Conservation (phyloP, 1,284 basidiomycete species). For the Cryptococcus sp. region DNA sequence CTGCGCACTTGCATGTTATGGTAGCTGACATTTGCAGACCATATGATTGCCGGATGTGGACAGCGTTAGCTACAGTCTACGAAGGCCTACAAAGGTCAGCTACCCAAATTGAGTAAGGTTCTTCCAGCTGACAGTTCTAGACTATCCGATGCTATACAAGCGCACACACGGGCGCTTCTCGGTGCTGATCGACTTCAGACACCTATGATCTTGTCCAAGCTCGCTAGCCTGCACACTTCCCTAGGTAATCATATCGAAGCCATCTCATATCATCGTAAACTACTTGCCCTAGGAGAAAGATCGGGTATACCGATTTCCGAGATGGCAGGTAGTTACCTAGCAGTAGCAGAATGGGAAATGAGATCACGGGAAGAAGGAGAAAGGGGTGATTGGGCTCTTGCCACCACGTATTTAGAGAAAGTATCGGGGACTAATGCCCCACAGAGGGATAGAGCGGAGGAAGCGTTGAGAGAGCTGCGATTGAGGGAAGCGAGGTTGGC, state of each 20-base stretch:
- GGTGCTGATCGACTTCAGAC: slow-evolving; percentile 77
- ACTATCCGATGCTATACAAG: slow-evolving; percentile 77
- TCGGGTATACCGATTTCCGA: slow-evolving; percentile 60
- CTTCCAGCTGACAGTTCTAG: slow-evolving; percentile 46
- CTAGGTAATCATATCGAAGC: slow-evolving; percentile 55
- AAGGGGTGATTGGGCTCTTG: slow-evolving; percentile 38
- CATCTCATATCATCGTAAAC: slow-evolving; percentile 38
- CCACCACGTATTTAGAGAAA: slow-evolving; percentile 57
- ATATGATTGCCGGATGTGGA: slow-evolving; percentile 95
- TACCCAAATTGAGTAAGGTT: background rate
- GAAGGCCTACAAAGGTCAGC: slow-evolving; percentile 76
- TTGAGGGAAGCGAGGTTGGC: slow-evolving; percentile 28
- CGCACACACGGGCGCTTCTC: slow-evolving; percentile 79
- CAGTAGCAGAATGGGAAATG: slow-evolving; percentile 70
- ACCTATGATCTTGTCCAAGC: slow-evolving; percentile 61
- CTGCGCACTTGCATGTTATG: background rate
- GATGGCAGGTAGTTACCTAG: slow-evolving; percentile 71
- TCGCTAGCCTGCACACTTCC: slow-evolving; percentile 63
- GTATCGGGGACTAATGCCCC: slow-evolving; percentile 59
- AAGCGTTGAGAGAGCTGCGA: slow-evolving; percentile 31
- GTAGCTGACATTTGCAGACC: slow-evolving; percentile 58
- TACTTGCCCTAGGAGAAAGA: slow-evolving; percentile 69
- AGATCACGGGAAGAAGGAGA: slow-evolving; percentile 48
- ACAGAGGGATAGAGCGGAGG: slow-evolving; percentile 38
- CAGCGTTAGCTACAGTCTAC: slow-evolving; percentile 88